Conservation (phyloP, 73 alveolate species). For the Breviolum minutum region DNA sequence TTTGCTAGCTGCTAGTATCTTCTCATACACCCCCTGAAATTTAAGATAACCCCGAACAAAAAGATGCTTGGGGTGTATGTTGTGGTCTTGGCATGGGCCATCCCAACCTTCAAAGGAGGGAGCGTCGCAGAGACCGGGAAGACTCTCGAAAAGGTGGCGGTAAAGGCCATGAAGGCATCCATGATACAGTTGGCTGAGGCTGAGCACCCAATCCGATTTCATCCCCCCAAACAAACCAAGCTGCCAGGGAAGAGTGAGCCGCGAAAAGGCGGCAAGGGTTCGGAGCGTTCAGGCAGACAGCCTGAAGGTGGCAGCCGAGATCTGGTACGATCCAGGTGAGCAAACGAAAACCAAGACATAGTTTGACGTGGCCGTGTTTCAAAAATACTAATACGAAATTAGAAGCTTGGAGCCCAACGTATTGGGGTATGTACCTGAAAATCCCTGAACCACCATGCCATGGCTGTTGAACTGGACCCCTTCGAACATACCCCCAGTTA, state of each 20-base stretch:
- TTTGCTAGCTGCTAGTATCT: background rate
- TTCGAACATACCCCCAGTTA: background rate
- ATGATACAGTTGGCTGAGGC: background rate
- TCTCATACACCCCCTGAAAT: background rate
- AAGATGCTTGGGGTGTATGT: background rate
- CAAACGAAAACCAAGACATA: background rate
- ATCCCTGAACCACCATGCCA: too few relatives aligned
- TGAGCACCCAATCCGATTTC: background rate
- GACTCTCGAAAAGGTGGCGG: conserved; percentile 8
- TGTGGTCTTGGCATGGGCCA: background rate
- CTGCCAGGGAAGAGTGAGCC: background rate
- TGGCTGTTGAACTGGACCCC: too few relatives aligned
- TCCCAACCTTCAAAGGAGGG: background rate
- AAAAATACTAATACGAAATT: too few relatives aligned
- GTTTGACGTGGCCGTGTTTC: background rate
- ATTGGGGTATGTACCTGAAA: too few relatives aligned
- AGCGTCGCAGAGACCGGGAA: conserved; percentile 5
- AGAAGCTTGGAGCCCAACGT: too few relatives aligned
- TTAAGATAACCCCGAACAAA: background rate
- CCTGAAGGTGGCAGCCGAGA: background rate
- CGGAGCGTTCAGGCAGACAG: background rate
- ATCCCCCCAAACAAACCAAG: too few relatives aligned
- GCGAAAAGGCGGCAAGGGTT: background rate
- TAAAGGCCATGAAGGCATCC: background rate
- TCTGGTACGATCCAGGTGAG: background rate